A percentile compares a stretch with the other conserved stretches of the same genome.
phyloP scores from a whole-genome alignment of 1,139 yeast species.

The Yamadazyma spencermartinsiae region DNA sequence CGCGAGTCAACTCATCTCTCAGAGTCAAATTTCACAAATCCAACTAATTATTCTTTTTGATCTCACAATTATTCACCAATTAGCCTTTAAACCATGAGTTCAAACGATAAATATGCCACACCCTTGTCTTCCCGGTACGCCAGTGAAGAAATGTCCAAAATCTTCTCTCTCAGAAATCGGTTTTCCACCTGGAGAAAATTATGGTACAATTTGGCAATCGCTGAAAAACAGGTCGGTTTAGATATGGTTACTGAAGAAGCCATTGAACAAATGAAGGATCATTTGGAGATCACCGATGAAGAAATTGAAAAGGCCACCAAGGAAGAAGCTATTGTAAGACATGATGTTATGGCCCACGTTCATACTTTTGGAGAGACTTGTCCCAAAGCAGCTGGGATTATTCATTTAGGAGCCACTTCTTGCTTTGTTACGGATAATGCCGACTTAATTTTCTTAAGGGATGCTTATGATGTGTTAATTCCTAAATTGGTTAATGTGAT shows the following conservation, averaged over 20 bases:
- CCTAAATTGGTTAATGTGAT: constrained; percentile 96
- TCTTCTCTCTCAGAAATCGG: constrained; percentile 91
- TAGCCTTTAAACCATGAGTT: constrained; percentile 29
- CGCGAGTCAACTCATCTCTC: constrained; percentile 2
- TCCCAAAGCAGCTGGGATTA: constrained; percentile 97
- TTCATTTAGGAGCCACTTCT: constrained; percentile 97
- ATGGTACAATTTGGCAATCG: constrained; percentile 94
- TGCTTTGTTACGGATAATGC: constrained; percentile 98
- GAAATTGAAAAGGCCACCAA: constrained; percentile 85
- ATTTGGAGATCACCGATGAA: constrained; percentile 84
- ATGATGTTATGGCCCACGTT: constrained; percentile 99
- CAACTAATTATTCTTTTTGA: constrained; percentile 1
- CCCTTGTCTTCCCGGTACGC: constrained; percentile 97
- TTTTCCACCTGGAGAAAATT: constrained; percentile 98
- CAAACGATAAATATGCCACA: constrained; percentile 74
- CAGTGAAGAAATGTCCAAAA: constrained; percentile 91
- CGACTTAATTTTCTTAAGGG: constrained; percentile 92
- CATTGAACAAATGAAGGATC: constrained; percentile 75
- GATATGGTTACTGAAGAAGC: constrained; percentile 87
- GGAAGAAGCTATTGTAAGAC: constrained; percentile 98
- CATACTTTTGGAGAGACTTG: constrained; percentile 91
- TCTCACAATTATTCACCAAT: not conserved
- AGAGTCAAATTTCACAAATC: constrained; percentile 2
- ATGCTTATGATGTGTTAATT: constrained; percentile 88
- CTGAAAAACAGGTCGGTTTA: constrained; percentile 90